phyloP scores from a whole-genome alignment of 306 rosid genomes.

The Abrus precatorius region DNA sequence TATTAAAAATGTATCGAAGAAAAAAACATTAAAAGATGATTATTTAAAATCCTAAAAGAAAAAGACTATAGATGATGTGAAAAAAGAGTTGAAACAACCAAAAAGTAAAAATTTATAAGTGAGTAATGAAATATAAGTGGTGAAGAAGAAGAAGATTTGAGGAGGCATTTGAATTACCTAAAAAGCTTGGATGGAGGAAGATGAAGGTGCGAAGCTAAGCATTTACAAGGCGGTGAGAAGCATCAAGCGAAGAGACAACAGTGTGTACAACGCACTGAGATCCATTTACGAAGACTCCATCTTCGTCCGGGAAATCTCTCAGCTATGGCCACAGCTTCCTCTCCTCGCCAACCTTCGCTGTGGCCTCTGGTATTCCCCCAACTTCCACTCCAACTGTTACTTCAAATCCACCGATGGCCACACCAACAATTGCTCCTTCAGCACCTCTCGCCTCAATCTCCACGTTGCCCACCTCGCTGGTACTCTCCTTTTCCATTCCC shows the following conservation, averaged over 20 bases:
- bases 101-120: too few species aligned
- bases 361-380: slow-evolving; percentile 84
- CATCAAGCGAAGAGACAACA: slow-evolving; percentile 76
- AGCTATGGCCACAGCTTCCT: slow-evolving; percentile 94
- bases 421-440: slow-evolving; percentile 87
- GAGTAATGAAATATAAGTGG: too few species aligned
- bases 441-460: slow-evolving; percentile 87
- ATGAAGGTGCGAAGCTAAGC: slow-evolving; percentile 52
- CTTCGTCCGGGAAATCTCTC: slow-evolving; percentile 73
- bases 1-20: too few species aligned
- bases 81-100: too few species aligned
- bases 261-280: slow-evolving; percentile 82
- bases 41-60: too few species aligned
- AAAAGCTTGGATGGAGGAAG: neutral
- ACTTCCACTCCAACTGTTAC: slow-evolving; percentile 81
- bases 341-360: slow-evolving; percentile 92
- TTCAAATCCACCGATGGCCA: slow-evolving; percentile 98
- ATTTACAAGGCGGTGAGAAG: slow-evolving; percentile 80
- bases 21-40: too few species aligned
- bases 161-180: too few species aligned
- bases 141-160: too few species aligned
- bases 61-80: too few species aligned
- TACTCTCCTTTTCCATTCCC: neutral
- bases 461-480: slow-evolving; percentile 89
- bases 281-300: slow-evolving; percentile 87